A percentile compares a stretch with the other conserved stretches of the same genome.
Conservation (phyloP, 148 eudicot species). For the Drosera capensis region DNA sequence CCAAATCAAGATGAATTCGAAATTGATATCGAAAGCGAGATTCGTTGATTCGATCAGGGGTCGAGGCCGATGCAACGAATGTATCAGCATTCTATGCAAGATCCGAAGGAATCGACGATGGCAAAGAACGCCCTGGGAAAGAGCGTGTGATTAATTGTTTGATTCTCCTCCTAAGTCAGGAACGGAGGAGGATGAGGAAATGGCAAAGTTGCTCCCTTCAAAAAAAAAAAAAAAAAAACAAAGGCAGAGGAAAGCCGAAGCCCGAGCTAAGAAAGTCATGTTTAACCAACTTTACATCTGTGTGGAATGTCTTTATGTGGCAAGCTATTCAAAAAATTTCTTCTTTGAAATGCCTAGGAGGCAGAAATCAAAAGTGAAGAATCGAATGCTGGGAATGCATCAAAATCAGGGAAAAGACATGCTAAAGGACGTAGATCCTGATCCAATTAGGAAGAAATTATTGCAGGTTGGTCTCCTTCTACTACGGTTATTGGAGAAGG, state of each 20-base stretch:
- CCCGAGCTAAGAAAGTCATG: slow-evolving; percentile 85
- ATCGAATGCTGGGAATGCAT: slow-evolving; percentile 37
- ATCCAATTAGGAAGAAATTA: slow-evolving; percentile 83
- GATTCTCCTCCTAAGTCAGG: slow-evolving; percentile 84
- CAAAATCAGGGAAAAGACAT: slow-evolving; percentile 66
- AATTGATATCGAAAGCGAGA: too few species aligned
- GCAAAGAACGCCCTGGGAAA: too few species aligned
- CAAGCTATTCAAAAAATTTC: slow-evolving; percentile 2
- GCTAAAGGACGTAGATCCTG: slow-evolving; percentile 80
- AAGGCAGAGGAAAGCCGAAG: slow-evolving; percentile 95
- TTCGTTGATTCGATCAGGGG: too few species aligned
- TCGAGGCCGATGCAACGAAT: too few species aligned
- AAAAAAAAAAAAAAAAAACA: slow-evolving; percentile 93
- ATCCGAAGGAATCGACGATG: too few species aligned
- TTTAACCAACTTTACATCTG: slow-evolving; percentile 1
- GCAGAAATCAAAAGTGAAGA: slow-evolving; percentile 90
- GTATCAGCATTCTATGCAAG: too few species aligned
- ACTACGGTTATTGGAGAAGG: background rate
- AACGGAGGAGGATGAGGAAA: slow-evolving; percentile 86
- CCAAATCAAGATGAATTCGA: too few species aligned
- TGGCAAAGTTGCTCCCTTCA: slow-evolving; percentile 67
- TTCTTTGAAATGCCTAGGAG: slow-evolving; percentile 37
- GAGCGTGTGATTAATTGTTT: too few species aligned
- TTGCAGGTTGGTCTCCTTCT: slow-evolving; percentile 45
- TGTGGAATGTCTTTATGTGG: slow-evolving; percentile 3